phyloP scores from a whole-genome alignment of 768 basidiomycete genomes.

The Infundibulicybe gibba region DNA sequence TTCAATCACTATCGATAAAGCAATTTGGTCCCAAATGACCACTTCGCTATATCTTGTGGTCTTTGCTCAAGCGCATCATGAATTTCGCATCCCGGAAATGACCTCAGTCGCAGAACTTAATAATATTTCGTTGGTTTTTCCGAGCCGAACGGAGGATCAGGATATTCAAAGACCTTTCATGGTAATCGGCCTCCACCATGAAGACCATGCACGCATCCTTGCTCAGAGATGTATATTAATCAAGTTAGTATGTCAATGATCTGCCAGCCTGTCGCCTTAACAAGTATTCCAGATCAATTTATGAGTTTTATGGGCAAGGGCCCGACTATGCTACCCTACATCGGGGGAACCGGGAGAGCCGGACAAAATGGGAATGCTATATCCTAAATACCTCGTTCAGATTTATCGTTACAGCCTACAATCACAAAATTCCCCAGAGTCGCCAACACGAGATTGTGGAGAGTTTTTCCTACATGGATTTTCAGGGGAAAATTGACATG shows the following conservation, averaged over 20 bases:
- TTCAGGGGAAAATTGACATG: slow-evolving; percentile 80
- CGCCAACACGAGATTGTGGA: slow-evolving; percentile 70
- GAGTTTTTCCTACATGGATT: slow-evolving; percentile 81
- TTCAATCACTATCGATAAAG: no score
- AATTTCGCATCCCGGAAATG: slow-evolving; percentile 85
- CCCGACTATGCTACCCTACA: slow-evolving; percentile 71
- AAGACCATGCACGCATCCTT: slow-evolving; percentile 71
- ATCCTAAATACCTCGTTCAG: slow-evolving; percentile 72
- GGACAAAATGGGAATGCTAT: slow-evolving; percentile 54
- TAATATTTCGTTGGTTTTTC: slow-evolving; percentile 57
- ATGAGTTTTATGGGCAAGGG: slow-evolving; percentile 75
- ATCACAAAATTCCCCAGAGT: slow-evolving; percentile 66
- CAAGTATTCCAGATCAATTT: slow-evolving; percentile 53
- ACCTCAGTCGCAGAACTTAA: slow-evolving; percentile 71
- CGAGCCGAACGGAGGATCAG: slow-evolving; percentile 39
- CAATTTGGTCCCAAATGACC: slow-evolving; percentile 18
- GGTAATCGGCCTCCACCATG: slow-evolving; percentile 62
- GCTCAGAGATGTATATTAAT: slow-evolving; percentile 78
- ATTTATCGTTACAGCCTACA: slow-evolving; percentile 71
- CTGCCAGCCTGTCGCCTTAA: slow-evolving; percentile 2
- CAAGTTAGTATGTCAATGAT: slow-evolving; percentile 50
- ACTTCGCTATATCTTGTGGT: slow-evolving; percentile 48
- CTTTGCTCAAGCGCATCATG: slow-evolving; percentile 78
- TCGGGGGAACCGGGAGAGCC: slow-evolving; percentile 37
- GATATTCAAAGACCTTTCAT: slow-evolving; percentile 70